Evolutionary conservation across 768 basidiomycete species (phyloP), one percentile per base, ranked within the genome.

Genomic region (Coprinopsis cinerea): DNA sequence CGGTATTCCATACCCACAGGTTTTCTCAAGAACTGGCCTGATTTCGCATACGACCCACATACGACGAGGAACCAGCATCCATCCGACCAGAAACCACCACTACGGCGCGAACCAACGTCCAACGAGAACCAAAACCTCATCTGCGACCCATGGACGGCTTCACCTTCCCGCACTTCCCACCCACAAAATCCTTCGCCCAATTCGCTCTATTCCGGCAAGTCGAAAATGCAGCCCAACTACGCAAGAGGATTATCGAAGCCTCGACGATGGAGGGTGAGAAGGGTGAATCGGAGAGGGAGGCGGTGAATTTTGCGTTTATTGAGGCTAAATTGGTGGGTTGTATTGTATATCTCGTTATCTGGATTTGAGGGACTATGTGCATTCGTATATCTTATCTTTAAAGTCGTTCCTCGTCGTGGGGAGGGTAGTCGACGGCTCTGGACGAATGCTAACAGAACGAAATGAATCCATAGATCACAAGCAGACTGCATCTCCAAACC

Each of bases 271-370:
- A 71, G 15, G 87, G 84, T 0, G 64, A 63, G 1, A 73, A 75
- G 5, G 90, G 91, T 17, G 80, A 88, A 23, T 58, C 56, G 13
- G 86, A 89, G 58, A 77, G 90, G 45, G 80, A 79, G 24, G 77
- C 78, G n/a, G 77, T 96, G 57, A 90, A 93, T 59, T 96, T 89
- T 67, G 87, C 88, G 0, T 97, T 97, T 65, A 72, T 98, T 60
- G 87, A 97, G 62, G 91, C 89, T 18, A 73, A 72, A 28, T 77
- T 92, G 60, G 92, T 95, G 54, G 53, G 87, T 66, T 44, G 23
- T 26, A 47, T 25, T 41, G 52, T 35, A 30, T 51, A 6, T 47
- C 10, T 46, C 27, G 45, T 25, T 51, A 39, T 50, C 24, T 43
- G 23, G 43, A n/a, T 22, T 49, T 17, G 14, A 42, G 11, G 6